Base-by-base conservation (phyloP, 2,329 filamentous ascomycete genomes). In the Aspergillus intermedius region DNA sequence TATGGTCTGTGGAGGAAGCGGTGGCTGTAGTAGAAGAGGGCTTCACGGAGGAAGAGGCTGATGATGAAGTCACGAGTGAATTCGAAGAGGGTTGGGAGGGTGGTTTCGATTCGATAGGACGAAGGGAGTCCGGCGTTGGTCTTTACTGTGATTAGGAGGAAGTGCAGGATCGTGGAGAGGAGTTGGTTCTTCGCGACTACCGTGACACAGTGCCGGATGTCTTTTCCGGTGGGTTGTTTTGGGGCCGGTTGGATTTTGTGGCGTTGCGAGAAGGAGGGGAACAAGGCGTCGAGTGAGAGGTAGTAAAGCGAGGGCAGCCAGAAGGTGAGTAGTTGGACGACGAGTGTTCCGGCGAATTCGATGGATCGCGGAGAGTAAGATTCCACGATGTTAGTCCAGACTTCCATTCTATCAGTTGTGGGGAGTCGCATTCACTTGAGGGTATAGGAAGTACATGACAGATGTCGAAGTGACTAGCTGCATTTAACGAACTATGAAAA, bases 11-110 rank as follows among this genome's bases (percentile, higher is more conserved):
- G 79, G 4, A 82, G 65, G 3, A 77, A 55, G 5, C 79, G 75
- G 60, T 82, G 79, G 21, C 68, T 59, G 55, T 79, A 79, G 65
- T 82, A 82, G 63, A 82, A 82, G 15, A 78, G 54, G 1, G 70
- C 52, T 55, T 82, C 79, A 43, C 78, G 74, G 6, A 71, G 52
- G 6, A 74, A 52, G 3, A 72, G 54, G 46, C 69, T 72, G 52
- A 76, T 41, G 7, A 64, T 4, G 19, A 80, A 50, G 54, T 81
- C 72, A 5, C 60, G 55, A 1, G 60, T 32, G 37, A 79, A 52
- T 42, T 73, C 69, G 9, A 25, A 19, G 0, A 60, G 12, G 0
- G 67, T 46, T 2, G 77, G 77, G 0, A 77, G 53, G 0, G 60
- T 52, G 1, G 63, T 17, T 0, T 67, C 61, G 41, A 79, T 61